Base-by-base conservation (phyloP, 805 yeast species). In the Kluyveromyces aestuarii region DNA sequence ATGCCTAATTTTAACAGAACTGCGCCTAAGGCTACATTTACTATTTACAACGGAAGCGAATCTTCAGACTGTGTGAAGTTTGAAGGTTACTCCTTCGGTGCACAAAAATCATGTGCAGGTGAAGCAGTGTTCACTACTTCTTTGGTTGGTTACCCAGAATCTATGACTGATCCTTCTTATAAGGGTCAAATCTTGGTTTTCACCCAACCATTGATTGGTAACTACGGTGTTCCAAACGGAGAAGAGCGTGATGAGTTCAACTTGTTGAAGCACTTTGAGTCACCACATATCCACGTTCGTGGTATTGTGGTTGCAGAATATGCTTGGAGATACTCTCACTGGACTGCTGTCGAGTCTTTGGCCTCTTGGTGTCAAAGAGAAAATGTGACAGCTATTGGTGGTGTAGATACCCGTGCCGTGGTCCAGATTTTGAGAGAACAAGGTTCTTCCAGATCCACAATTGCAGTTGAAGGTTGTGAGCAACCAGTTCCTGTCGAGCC, bases 81-180 rank as follows among this genome's bases (percentile, higher is more conserved):
- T 73, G 81, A 79, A 60, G 99, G 99, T 40, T 84, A 80, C 66
- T 91, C 98, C 0, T 95, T 93, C 63, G 99, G 99, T 62, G 96
- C 98, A 40, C 81, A 88, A 67, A 84, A 84, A 56, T 87, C 90
- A 54, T 80, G 88, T 53, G 82, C 95, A 51, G 99, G 99, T 54
- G 99, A 93, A 70, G 96, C 96, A 30, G 99, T 95, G 41, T 93
- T 93, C 74, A 88, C 97, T 44, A 95, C 99, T 35, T 93, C 97
- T 8, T 76, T 95, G 68, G 99, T 93, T 11, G 99, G 99, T 17
- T 93, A 93, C 70, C 98, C 99, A 16, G 99, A 93, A 69, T 87
- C 96, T 8, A 89, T 93, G 95, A 93, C 99, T 19, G 99, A 93
- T 69, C 99, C 99, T 37, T 89, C 97, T 7, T 93, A 93, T 69